Evolutionary conservation across 331 rosid genomes (phyloP).

Genomic region (Malus hybrid): DNA sequence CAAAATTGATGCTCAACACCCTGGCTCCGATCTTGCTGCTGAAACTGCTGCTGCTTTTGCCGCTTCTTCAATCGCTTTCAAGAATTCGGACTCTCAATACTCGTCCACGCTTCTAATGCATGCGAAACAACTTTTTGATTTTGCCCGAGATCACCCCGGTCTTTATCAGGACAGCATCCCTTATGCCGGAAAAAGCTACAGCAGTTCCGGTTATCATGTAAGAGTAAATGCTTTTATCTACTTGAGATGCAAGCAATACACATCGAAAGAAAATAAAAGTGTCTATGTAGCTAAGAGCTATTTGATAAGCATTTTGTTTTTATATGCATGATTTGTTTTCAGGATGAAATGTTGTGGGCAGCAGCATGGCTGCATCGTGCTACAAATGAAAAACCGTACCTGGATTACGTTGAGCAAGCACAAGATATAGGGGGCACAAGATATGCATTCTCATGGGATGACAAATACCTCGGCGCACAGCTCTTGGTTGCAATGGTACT

Average conservation of each 20-base stretch:
- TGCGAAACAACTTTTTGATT: constrained; percentile 39
- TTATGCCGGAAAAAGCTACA: constrained; percentile 13
- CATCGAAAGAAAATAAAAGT: too few relatives aligned
- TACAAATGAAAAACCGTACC: constrained; percentile 1
- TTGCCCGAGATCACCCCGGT: constrained; percentile 31
- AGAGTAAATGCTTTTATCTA: too few relatives aligned
- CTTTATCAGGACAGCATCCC: constrained; percentile 25
- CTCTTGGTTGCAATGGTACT: constrained; percentile 37
- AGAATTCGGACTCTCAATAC: background rate
- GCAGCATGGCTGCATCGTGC: constrained; percentile 59
- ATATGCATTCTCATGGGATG: constrained; percentile 41
- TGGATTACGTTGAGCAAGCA: constrained; percentile 5
- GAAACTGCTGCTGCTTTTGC: constrained; percentile 47
- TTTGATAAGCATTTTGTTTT: too few relatives aligned
- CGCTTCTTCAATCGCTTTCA: constrained; percentile 34
- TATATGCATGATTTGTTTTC: background rate
- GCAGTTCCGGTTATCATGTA: constrained; percentile 31
- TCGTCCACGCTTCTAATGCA: constrained; percentile 15
- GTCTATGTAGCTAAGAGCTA: too few relatives aligned
- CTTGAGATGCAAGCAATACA: too few relatives aligned
- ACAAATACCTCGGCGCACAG: constrained; percentile 42
- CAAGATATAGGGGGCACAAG: constrained; percentile 14
- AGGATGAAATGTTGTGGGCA: constrained; percentile 55
- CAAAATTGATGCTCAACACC: constrained; percentile 25
- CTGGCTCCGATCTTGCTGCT: constrained; percentile 50